phyloP scores from a whole-genome alignment of 164 flowering plant species.

The Dillenia suffruticosa region DNA sequence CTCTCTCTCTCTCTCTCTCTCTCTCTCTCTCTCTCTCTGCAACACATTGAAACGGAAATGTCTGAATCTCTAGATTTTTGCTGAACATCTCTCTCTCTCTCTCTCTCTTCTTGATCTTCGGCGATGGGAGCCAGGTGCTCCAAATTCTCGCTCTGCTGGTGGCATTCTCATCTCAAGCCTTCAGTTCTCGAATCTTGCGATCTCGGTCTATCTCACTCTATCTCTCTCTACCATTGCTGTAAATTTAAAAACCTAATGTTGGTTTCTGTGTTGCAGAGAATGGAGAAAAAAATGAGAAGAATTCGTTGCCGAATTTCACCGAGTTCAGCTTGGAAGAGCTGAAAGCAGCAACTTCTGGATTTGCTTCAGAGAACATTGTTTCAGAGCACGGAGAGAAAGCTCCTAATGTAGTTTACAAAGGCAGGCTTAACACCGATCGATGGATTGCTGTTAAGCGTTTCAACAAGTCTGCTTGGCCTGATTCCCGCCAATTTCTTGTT shows the following conservation, averaged over 20 bases:
- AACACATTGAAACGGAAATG: not conserved
- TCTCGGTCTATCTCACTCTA: slow-evolving; percentile 32
- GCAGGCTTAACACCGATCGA: slow-evolving; percentile 50
- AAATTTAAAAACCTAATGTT: too few species aligned
- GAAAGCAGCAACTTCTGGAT: slow-evolving; percentile 62
- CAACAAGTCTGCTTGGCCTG: slow-evolving; percentile 86
- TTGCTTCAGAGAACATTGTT: slow-evolving; percentile 73
- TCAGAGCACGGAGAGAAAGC: slow-evolving; percentile 97
- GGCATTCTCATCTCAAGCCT: slow-evolving; percentile 60
- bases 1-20: slow-evolving; percentile 1
- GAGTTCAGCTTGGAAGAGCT: slow-evolving; percentile 77
- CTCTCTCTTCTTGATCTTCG: slow-evolving; percentile 5
- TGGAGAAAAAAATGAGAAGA: slow-evolving; percentile 38
- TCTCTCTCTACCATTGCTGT: slow-evolving; percentile 1
- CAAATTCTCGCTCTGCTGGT: slow-evolving; percentile 72
- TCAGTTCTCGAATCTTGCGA: slow-evolving; percentile 55
- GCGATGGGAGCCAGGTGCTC: slow-evolving; percentile 83
- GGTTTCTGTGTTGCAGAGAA: slow-evolving; percentile 32
- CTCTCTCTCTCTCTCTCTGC: slow-evolving; percentile 1
- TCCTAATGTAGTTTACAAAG: slow-evolving; percentile 88
- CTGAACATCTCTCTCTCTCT: slow-evolving; percentile 2
- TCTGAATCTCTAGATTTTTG: not conserved
- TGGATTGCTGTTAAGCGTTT: slow-evolving; percentile 87
- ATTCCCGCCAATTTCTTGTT: slow-evolving; percentile 81
- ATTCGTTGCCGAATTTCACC: slow-evolving; percentile 42